A percentile compares a stretch with the other conserved stretches of the same genome.
Evolutionary conservation across 2,329 filamentous ascomycete genomes (phyloP).

Genomic region (Sclerotinia borealis): DNA sequence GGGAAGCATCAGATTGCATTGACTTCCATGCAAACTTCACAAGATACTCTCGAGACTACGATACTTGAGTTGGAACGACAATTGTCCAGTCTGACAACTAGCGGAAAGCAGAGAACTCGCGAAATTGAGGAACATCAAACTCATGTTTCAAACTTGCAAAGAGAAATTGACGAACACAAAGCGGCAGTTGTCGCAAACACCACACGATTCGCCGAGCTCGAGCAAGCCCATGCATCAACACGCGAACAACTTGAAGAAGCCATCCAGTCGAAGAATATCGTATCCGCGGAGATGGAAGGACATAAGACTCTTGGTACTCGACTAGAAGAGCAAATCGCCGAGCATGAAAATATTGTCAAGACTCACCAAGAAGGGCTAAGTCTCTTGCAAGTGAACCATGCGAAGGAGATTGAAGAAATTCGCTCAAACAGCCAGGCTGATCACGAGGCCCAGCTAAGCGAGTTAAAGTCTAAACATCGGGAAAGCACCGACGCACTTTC

Average conservation of each 20-base stretch:
- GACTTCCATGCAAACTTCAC: constrained; percentile 63
- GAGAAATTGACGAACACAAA: constrained; percentile 77
- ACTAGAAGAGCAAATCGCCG: constrained; percentile 53
- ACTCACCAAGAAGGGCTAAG: constrained; percentile 47
- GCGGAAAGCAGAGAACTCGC: constrained; percentile 40
- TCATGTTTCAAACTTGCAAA: constrained; percentile 56
- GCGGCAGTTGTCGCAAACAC: constrained; percentile 63
- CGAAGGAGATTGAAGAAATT: constrained; percentile 44
- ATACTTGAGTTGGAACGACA: constrained; percentile 66
- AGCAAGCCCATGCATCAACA: constrained; percentile 62
- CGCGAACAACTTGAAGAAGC: constrained; percentile 63
- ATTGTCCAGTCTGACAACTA: constrained; percentile 33
- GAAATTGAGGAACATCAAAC: constrained; percentile 47
- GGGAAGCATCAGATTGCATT: constrained; percentile 66
- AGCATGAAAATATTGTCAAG: constrained; percentile 54
- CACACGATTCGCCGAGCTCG: constrained; percentile 65
- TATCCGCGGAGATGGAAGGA: constrained; percentile 37
- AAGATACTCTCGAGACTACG: constrained; percentile 65
- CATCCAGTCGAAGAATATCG: constrained; percentile 49
- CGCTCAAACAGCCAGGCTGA: constrained; percentile 46
- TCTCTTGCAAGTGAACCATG: constrained; percentile 44
- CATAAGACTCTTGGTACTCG: constrained; percentile 42
- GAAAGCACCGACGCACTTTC: constrained; percentile 51
- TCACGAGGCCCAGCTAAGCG: constrained; percentile 51
- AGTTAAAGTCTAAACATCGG: constrained; percentile 56